phyloP scores from a whole-genome alignment of 495 filamentous ascomycete species.

The Neurospora discreta region DNA sequence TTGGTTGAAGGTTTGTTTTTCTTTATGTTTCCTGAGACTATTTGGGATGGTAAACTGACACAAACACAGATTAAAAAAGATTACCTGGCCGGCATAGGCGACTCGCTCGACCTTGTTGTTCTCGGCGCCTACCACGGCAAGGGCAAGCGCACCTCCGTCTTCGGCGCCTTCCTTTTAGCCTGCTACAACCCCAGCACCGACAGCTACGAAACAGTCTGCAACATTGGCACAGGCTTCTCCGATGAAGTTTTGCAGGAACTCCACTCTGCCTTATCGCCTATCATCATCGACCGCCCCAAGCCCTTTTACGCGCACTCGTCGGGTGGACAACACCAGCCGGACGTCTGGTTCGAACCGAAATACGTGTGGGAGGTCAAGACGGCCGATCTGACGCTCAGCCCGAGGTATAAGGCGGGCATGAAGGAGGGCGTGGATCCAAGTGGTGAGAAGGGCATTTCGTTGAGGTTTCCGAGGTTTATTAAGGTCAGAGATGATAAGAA shows the following conservation, averaged over 20 bases:
- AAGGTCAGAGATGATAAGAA: constrained; percentile 88
- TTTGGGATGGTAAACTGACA: background rate
- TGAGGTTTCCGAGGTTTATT: constrained; percentile 88
- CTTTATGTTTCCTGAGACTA: background rate
- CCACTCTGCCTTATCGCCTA: constrained; percentile 54
- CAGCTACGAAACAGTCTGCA: constrained; percentile 89
- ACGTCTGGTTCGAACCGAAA: constrained; percentile 95
- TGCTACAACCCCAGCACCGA: constrained; percentile 77
- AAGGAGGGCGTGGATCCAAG: constrained; percentile 53
- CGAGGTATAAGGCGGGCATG: constrained; percentile 74
- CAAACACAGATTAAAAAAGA: constrained; percentile 77
- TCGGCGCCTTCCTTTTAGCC: constrained; percentile 88
- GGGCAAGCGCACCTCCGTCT: constrained; percentile 89
- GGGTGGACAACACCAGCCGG: constrained; percentile 82
- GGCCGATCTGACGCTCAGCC: constrained; percentile 85
- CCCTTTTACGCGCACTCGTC: constrained; percentile 84
- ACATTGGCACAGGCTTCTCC: constrained; percentile 95
- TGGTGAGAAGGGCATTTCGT: constrained; percentile 71
- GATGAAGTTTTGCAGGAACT: constrained; percentile 77
- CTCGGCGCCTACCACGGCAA: constrained; percentile 89
- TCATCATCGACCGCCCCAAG: constrained; percentile 79
- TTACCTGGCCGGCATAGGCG: constrained; percentile 83
- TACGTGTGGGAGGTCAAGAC: constrained; percentile 97
- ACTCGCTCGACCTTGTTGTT: constrained; percentile 94
- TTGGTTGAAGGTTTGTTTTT: constrained; percentile 74